Evolutionary conservation across 1,284 basidiomycete species (phyloP), one percentile per base, ranked within the genome.

Genomic region (Cutaneotrichosporon spelunceum): DNA sequence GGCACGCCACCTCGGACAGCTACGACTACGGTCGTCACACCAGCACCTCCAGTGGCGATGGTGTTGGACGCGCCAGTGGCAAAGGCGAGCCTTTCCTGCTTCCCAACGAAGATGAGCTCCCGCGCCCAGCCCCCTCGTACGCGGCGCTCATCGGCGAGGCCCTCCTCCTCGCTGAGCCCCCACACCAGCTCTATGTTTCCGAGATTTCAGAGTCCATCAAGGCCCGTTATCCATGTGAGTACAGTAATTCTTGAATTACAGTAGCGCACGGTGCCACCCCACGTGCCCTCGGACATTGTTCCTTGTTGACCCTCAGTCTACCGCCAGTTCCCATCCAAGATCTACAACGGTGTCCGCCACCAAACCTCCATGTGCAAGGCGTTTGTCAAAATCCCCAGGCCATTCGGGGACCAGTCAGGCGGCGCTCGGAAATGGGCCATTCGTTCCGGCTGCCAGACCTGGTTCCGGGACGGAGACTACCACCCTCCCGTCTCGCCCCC

Each of bases 271-370:
- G 26, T 36, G 45, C 14, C 56, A 10, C 4, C 23, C 16, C 21
- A 29, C 24, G 34, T 36, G 54, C 45, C 24, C 19, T 21, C n/a
- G 19, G 29, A n/a, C 33, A 53, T 23, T 36, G 50, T 53, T 53
- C 34, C 14, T 5, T 47, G 39, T 23, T 55, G 45, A 47, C 36
- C 42, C 60, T 13, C 63, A 78, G 76, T 75, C 66, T 79, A 77
- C 65, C 73, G 74, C 48, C 74, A 78, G 52, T 75, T 78, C 68
- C 77, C 78, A 3, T 70, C 75, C 52, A 75, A 79, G 65, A 73
- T 79, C 58, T 79, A 79, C 74, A 79, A 79, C 65, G 78, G 78
- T n/a, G 74, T 79, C 27, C 72, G 78, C 39, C 78, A 79, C 67
- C 75, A 76, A 63, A 76, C 78, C 4, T 78, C 77, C 52, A 75